Evolutionary conservation across 768 basidiomycete genomes (phyloP).

Genomic region (Chalciporus pseudorubinellus): DNA sequence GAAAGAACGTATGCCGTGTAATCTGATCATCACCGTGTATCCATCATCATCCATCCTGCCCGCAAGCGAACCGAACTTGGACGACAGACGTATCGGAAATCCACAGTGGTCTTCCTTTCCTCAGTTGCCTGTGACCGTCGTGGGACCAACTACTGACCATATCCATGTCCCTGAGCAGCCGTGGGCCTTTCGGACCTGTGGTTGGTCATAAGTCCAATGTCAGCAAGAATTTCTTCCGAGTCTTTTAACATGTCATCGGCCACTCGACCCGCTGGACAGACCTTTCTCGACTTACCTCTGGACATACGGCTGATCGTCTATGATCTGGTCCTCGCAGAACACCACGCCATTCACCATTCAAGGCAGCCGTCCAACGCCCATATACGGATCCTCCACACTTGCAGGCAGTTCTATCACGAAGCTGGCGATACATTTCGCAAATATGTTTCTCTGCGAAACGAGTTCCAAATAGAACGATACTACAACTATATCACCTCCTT

Average conservation of each 20-base stretch:
- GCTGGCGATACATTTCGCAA: conserved; percentile 27
- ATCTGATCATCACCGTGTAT: background rate
- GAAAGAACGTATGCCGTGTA: background rate
- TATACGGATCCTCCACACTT: conserved; percentile 31
- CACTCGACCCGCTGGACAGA: background rate
- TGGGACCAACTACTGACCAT: background rate
- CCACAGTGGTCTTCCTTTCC: background rate
- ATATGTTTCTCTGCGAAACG: conserved; percentile 39
- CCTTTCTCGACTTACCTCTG: conserved; percentile 30
- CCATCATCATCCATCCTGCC: too few species aligned
- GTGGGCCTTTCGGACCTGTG: too few species aligned
- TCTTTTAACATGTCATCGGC: background rate
- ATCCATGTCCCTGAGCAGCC: too few species aligned
- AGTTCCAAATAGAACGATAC: conserved; percentile 33
- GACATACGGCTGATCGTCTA: conserved; percentile 39
- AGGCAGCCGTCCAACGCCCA: conserved; percentile 37
- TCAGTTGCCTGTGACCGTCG: background rate
- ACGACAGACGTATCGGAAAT: background rate
- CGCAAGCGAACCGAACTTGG: background rate
- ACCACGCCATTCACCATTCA: conserved; percentile 17
- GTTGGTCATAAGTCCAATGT: too few species aligned
- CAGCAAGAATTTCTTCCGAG: too few species aligned
- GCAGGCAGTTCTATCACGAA: conserved; percentile 32
- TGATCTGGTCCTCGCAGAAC: conserved; percentile 26
- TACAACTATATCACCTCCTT: conserved; percentile 21